A percentile compares a stretch with the other conserved stretches of the same genome.
Conservation (phyloP, 768 basidiomycete genomes). For the Tulasnella sp. region DNA sequence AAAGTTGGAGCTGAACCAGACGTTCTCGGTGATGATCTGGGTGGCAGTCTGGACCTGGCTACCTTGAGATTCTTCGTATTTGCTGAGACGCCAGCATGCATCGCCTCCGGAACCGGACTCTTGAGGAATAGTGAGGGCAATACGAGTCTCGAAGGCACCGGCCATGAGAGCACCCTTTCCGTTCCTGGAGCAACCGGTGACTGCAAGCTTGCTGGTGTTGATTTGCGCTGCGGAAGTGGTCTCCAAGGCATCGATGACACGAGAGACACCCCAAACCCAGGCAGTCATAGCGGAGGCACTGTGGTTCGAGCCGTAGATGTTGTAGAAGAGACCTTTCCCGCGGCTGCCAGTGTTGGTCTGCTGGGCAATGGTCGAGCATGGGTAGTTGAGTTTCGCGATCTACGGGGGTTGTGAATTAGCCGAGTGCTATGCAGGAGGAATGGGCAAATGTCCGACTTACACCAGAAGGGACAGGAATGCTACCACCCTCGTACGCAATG, state of each 20-base stretch:
- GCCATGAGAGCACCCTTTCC: slow-evolving; percentile 65
- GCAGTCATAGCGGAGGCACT: slow-evolving; percentile 62
- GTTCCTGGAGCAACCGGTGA: slow-evolving; percentile 63
- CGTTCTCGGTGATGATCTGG: slow-evolving; percentile 64
- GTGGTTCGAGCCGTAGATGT: slow-evolving; percentile 54
- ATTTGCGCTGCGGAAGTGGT: slow-evolving; percentile 52
- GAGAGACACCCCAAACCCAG: slow-evolving; percentile 64
- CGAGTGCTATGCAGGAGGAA: neutral
- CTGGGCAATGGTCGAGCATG: slow-evolving; percentile 58
- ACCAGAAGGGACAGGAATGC: slow-evolving; percentile 44
- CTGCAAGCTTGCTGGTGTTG: slow-evolving; percentile 54
- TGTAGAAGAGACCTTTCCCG: slow-evolving; percentile 61
- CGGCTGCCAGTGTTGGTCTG: slow-evolving; percentile 53
- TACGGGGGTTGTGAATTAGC: neutral
- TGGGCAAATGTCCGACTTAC: slow-evolving; percentile 50
- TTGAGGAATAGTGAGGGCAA: slow-evolving; percentile 63
- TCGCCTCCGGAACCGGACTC: slow-evolving; percentile 65
- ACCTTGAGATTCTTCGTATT: slow-evolving; percentile 51
- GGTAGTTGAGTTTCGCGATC: slow-evolving; percentile 44
- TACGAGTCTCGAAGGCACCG: slow-evolving; percentile 61
- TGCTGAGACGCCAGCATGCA: slow-evolving; percentile 64
- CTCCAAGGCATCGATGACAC: slow-evolving; percentile 65
- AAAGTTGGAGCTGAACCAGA: slow-evolving; percentile 62
- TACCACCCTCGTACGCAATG: slow-evolving; percentile 56
- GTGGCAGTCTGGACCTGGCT: slow-evolving; percentile 56